Evolutionary conservation across 2,329 filamentous ascomycete species (phyloP).

Genomic region (Ophiostoma fasciatum): DNA sequence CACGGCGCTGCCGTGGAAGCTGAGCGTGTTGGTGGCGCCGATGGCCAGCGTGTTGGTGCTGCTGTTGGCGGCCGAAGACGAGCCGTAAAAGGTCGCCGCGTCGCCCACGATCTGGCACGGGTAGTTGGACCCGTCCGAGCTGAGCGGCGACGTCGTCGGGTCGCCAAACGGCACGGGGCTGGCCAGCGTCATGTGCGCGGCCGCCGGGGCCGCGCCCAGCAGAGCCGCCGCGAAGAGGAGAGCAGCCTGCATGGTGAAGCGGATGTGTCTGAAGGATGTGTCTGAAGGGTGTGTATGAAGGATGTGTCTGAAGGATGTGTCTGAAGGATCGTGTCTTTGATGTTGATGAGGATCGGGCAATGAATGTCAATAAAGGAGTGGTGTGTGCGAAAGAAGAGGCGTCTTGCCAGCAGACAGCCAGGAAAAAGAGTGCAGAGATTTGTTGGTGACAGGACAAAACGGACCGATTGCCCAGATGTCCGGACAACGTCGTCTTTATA

Average conservation of each 20-base stretch:
- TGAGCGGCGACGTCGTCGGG: conserved; percentile 11
- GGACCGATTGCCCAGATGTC: too few relatives aligned
- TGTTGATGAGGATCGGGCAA: too few relatives aligned
- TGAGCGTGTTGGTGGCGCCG: conserved; percentile 11
- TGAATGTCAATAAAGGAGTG: too few relatives aligned
- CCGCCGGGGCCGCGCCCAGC: conserved; percentile 2
- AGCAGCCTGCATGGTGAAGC: neutral
- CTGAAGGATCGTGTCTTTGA: too few relatives aligned
- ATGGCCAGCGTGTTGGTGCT: conserved; percentile 13
- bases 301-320: too few relatives aligned
- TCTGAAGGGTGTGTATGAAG: too few relatives aligned
- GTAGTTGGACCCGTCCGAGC: conserved; percentile 11
- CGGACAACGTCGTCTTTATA: too few relatives aligned
- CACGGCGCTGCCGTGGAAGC: conserved; percentile 17
- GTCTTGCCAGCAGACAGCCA: too few relatives aligned
- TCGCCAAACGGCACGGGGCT: conserved; percentile 12
- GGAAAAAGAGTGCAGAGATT: too few relatives aligned
- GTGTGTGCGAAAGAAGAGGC: too few relatives aligned
- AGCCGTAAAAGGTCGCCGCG: conserved; percentile 24
- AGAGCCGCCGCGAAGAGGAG: conserved; percentile 3
- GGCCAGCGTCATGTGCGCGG: conserved; percentile 12
- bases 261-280: neutral
- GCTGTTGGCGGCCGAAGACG: conserved; percentile 3
- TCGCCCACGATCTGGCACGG: conserved; percentile 21
- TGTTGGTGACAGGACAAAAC: too few relatives aligned